phyloP scores from a whole-genome alignment of 1,139 yeast genomes.

The Saccharomycopsis phalli region DNA sequence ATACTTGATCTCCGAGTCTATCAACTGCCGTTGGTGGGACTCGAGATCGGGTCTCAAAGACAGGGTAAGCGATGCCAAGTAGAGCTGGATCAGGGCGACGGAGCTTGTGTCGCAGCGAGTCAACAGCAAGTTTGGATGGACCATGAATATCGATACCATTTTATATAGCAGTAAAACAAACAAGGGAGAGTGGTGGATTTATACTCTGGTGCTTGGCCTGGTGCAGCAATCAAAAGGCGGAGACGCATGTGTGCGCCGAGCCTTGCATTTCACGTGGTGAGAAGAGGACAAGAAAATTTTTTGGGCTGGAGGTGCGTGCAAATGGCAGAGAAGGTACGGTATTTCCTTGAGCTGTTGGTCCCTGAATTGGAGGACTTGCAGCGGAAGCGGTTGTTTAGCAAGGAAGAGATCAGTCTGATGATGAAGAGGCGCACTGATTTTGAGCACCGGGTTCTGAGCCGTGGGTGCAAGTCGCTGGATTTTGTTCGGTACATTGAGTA shows the following conservation, averaged over 20 bases:
- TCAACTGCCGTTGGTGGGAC: conserved; percentile 21
- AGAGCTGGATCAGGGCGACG: conserved; percentile 7
- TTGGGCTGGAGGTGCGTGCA: not conserved
- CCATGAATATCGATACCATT: conserved; percentile 27
- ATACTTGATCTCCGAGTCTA: conserved; percentile 26
- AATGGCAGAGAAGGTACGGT: conserved; percentile 45
- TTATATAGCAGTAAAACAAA: not conserved
- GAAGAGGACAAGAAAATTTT: not conserved
- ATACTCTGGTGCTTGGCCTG: not conserved
- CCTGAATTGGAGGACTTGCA: conserved; percentile 90
- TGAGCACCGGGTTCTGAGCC: conserved; percentile 80
- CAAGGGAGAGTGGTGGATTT: not conserved
- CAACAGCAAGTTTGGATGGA: conserved; percentile 27
- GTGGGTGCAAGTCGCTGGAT: conserved; percentile 76
- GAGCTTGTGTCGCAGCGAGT: conserved; percentile 24
- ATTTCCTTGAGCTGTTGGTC: conserved; percentile 59
- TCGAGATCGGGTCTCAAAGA: conserved; percentile 1
- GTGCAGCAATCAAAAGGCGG: not conserved
- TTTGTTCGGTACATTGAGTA: conserved; percentile 73
- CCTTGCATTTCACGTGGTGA: not conserved
- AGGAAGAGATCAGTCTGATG: conserved; percentile 72
- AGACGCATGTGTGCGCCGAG: not conserved
- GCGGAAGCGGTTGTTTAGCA: conserved; percentile 69
- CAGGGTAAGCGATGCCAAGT: conserved; percentile 2
- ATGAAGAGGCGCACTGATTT: conserved; percentile 94